Conservation (phyloP, 2,329 filamentous ascomycete species). For the Aspergillus phoenicis region DNA sequence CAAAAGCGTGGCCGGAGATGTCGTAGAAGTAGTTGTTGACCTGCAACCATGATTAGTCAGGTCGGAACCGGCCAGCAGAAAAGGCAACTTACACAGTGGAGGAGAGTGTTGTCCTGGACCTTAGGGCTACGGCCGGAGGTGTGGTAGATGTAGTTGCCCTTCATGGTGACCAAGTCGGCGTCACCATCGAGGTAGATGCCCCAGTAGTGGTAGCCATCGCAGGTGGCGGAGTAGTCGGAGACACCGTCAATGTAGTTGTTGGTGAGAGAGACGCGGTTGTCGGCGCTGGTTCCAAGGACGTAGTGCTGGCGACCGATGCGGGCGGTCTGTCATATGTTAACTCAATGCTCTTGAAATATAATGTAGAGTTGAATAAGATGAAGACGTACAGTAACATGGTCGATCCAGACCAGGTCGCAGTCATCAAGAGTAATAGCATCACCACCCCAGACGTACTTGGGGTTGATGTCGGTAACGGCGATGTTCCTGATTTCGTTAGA, state of each 20-base stretch:
- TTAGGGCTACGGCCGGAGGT: slow-evolving; percentile 56
- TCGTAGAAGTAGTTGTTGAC: slow-evolving; percentile 64
- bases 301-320: slow-evolving; percentile 64
- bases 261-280: slow-evolving; percentile 61
- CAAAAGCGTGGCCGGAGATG: slow-evolving; percentile 61
- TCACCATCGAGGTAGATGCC: slow-evolving; percentile 59
- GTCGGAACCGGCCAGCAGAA: neutral
- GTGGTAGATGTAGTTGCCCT: slow-evolving; percentile 64
- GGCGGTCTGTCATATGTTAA: slow-evolving; percentile 46
- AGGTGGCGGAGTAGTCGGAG: slow-evolving; percentile 58
- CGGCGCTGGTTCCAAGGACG: slow-evolving; percentile 58
- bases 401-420: slow-evolving; percentile 51
- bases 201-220: slow-evolving; percentile 64
- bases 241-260: slow-evolving; percentile 63
- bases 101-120: slow-evolving; percentile 57
- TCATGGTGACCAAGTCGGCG: slow-evolving; percentile 60
- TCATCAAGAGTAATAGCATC: slow-evolving; percentile 59
- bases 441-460: slow-evolving; percentile 62
- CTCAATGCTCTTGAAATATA: neutral
- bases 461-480: slow-evolving; percentile 53
- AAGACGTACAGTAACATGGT: slow-evolving; percentile 49
- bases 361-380: neutral
- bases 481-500: slow-evolving; percentile 14
- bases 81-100: slow-evolving; percentile 51
- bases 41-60: neutral